Percentiles rank a stretch among this genome's conserved stretches.
Evolutionary conservation across 1,139 yeast species (phyloP).

Genomic region (Geotrichum candidum): DNA sequence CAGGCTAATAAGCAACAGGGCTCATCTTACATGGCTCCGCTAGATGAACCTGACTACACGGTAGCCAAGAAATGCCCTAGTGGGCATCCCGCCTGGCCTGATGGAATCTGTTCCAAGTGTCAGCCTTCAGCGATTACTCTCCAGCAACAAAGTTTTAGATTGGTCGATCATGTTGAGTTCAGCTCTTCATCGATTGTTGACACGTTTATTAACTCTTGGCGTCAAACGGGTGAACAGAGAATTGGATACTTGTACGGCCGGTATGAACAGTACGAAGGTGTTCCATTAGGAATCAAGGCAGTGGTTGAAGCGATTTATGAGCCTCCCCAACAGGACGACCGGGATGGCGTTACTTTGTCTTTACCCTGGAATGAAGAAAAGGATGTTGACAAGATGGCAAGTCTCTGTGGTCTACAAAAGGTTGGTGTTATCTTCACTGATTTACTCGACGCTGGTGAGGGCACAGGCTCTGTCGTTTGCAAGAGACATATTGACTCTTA

Average conservation of each 20-base stretch:
- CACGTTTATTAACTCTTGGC: conserved; percentile 84
- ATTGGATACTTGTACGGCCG: conserved; percentile 80
- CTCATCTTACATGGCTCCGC: conserved; percentile 73
- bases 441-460: conserved; percentile 76
- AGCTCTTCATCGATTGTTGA: conserved; percentile 68
- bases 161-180: conserved; percentile 97
- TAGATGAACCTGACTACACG: conserved; percentile 62
- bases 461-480: conserved; percentile 83
- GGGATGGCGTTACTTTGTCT: conserved; percentile 72
- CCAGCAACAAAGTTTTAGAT: conserved; percentile 82
- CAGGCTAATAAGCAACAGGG: conserved; percentile 57
- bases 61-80: conserved; percentile 61
- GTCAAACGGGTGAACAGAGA: conserved; percentile 80
- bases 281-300: conserved; percentile 90
- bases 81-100: conserved; percentile 92
- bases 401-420: conserved; percentile 55
- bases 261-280: conserved; percentile 70
- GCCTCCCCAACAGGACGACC: conserved; percentile 82
- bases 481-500: conserved; percentile 91
- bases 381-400: conserved; percentile 50
- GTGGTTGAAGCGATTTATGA: conserved; percentile 91
- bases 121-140: conserved; percentile 93
- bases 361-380: conserved; percentile 50
- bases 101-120: conserved; percentile 93
- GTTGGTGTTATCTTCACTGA: conserved; percentile 90